Percentiles rank a stretch among this genome's conserved stretches.
These are phyloP conservation scores for Cryphonectria nitschkei DNA, from an alignment of 2,329 filamentous ascomycete species.

Conservation along the genomic window DNA sequence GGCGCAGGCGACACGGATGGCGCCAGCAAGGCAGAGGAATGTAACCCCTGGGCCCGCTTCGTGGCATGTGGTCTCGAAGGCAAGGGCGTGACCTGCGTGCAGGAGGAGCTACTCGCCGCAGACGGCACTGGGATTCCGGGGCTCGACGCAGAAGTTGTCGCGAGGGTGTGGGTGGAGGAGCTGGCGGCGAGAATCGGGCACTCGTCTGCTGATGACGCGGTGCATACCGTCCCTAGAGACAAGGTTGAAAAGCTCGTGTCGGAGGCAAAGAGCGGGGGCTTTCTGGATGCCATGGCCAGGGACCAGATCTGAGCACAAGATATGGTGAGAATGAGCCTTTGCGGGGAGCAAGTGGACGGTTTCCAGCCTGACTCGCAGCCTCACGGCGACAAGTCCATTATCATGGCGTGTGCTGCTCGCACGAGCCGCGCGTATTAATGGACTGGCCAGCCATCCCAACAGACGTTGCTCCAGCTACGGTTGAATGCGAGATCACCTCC, in stretches of 20 bases:
- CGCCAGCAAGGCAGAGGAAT: conserved; percentile 48
- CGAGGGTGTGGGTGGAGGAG: conserved; percentile 28
- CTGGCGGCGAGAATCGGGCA: conserved; percentile 27
- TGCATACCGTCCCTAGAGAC: conserved; percentile 18
- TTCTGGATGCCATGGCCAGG: conserved; percentile 13
- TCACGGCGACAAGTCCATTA: no score
- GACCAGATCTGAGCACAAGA: conserved; percentile 20
- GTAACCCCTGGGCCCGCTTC: conserved; percentile 70
- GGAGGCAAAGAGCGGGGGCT: conserved; percentile 15
- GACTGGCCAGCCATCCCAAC: no score
- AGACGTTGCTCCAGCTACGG: not conserved
- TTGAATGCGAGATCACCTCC: not conserved
- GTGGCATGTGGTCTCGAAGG: conserved; percentile 88
- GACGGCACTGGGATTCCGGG: conserved; percentile 17
- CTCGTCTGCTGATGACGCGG: not conserved
- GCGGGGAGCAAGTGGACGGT: not conserved
- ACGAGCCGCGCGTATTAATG: no score
- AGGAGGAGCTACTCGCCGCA: conserved; percentile 48
- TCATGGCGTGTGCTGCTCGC: no score
- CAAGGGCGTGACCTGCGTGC: conserved; percentile 76
- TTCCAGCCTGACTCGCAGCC: no score
- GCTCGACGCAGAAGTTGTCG: conserved; percentile 24
- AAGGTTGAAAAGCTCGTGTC: conserved; percentile 21
- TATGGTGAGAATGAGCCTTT: not conserved
- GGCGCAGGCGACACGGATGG: conserved; percentile 52